Evolutionary conservation across 495 filamentous ascomycete genomes (phyloP).

Genomic region (Pyrenopolyporus hunteri): DNA sequence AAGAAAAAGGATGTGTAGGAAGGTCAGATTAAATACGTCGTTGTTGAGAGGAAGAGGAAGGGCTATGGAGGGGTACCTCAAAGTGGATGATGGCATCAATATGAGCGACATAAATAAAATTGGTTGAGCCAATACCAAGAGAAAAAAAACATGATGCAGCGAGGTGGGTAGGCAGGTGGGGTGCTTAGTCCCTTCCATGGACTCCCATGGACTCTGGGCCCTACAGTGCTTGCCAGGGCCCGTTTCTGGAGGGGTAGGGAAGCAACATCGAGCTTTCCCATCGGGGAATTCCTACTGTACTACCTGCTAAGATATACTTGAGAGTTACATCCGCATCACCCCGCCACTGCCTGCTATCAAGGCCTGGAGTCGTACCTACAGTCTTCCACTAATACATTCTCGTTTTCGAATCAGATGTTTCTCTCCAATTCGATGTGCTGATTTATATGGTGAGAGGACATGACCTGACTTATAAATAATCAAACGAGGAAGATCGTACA

Average conservation of each 20-base stretch:
- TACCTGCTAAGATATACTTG: constrained; percentile 21
- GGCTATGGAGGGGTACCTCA: constrained; percentile 34
- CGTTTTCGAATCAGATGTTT: constrained; percentile 32
- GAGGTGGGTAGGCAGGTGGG: constrained; percentile 28
- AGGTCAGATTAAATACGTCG: constrained; percentile 32
- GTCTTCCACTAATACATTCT: constrained; percentile 26
- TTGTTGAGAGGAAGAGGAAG: constrained; percentile 33
- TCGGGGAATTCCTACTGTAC: constrained; percentile 40
- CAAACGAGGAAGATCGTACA: constrained; percentile 31
- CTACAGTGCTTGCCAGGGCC: constrained; percentile 11
- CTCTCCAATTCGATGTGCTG: constrained; percentile 8
- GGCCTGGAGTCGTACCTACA: not conserved
- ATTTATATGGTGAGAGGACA: constrained; percentile 17
- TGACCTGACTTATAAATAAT: constrained; percentile 28
- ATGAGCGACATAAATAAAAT: constrained; percentile 44
- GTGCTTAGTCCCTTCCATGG: constrained; percentile 21
- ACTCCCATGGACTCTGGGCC: constrained; percentile 19
- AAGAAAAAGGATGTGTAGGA: not conserved
- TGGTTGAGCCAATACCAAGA: constrained; percentile 36
- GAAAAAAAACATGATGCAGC: constrained; percentile 36
- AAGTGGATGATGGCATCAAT: constrained; percentile 40
- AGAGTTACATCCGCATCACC: constrained; percentile 31
- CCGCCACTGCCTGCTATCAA: not conserved
- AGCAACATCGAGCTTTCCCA: constrained; percentile 1
- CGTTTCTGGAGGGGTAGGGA: constrained; percentile 27